A percentile compares a stretch with the other conserved stretches of the same genome.
phyloP scores from a whole-genome alignment of 2,329 filamentous ascomycete species.

The Gliomastix tumulicola region DNA sequence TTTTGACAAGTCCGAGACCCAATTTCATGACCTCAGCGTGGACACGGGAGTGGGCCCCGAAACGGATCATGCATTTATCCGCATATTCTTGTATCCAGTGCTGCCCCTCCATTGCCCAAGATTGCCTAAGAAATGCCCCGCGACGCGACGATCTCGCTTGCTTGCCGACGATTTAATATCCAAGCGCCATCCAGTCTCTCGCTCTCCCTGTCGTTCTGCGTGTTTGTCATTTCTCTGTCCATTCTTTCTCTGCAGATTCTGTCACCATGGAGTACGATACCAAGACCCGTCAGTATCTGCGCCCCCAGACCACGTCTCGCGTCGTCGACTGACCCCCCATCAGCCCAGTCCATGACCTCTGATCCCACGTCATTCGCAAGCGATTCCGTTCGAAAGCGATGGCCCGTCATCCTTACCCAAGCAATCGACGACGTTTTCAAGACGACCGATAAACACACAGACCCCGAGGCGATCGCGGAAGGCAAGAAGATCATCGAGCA shows the following conservation, averaged over 20 bases:
- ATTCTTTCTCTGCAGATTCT: neutral
- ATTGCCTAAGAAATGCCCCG: too few relatives aligned
- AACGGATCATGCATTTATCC: too few relatives aligned
- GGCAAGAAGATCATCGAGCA: constrained; percentile 81
- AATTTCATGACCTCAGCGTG: too few relatives aligned
- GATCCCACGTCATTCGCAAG: constrained; percentile 85
- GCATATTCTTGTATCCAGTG: too few relatives aligned
- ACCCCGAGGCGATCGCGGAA: constrained; percentile 62
- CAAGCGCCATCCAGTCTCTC: too few relatives aligned
- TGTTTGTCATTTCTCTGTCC: too few relatives aligned
- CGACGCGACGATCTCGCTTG: too few relatives aligned
- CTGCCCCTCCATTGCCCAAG: too few relatives aligned
- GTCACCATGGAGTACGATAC: constrained; percentile 64
- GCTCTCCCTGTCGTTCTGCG: too few relatives aligned
- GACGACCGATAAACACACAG: constrained; percentile 50
- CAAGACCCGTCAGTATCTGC: constrained; percentile 54
- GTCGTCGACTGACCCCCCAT: neutral
- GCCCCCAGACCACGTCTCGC: neutral
- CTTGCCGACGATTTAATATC: too few relatives aligned
- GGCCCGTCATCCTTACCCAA: constrained; percentile 93
- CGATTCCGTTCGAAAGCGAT: constrained; percentile 76
- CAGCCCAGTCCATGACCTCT: constrained; percentile 60
- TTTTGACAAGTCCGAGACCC: too few relatives aligned
- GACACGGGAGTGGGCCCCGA: too few relatives aligned
- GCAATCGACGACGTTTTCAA: constrained; percentile 94